Conservation (phyloP, 805 yeast species). For the Yamadazyma paraphyllophila region DNA sequence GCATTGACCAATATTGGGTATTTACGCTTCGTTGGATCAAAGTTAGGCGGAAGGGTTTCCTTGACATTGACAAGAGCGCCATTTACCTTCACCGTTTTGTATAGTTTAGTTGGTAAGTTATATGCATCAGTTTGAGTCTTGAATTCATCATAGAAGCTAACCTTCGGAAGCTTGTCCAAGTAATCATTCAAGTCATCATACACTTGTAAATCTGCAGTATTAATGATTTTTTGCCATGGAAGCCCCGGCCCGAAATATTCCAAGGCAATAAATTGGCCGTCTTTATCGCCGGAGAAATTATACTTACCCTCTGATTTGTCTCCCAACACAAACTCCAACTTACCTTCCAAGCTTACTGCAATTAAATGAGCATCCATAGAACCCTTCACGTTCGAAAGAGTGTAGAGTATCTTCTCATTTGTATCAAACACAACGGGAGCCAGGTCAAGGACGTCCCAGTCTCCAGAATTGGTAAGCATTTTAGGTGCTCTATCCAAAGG, state of each 20-base stretch:
- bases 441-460: constrained; percentile 75
- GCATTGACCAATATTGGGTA: constrained; percentile 67
- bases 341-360: constrained; percentile 7
- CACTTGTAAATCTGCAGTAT: constrained; percentile 26
- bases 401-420: constrained; percentile 48
- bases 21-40: constrained; percentile 40
- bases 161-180: constrained; percentile 12
- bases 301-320: constrained; percentile 54
- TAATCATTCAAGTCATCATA: constrained; percentile 15
- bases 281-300: constrained; percentile 67
- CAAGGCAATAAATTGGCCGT: constrained; percentile 65
- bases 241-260: constrained; percentile 72
- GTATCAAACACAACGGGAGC: constrained; percentile 60
- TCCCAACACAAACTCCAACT: constrained; percentile 24
- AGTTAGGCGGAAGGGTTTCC: constrained; percentile 61
- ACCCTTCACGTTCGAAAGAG: constrained; percentile 67
- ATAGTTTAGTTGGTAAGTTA: constrained; percentile 53
- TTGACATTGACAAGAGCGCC: constrained; percentile 46
- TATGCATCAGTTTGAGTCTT: constrained; percentile 22
- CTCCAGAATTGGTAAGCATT: constrained; percentile 54
- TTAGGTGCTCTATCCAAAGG: constrained; percentile 45
- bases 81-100: constrained; percentile 28
- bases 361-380: constrained; percentile 82
- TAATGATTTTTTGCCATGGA: constrained; percentile 73
- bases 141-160: constrained; percentile 16